A percentile compares a stretch with the other conserved stretches of the same genome.
Evolutionary conservation across 2,329 filamentous ascomycete genomes (phyloP).

Genomic region (Fusarium multiceps): DNA sequence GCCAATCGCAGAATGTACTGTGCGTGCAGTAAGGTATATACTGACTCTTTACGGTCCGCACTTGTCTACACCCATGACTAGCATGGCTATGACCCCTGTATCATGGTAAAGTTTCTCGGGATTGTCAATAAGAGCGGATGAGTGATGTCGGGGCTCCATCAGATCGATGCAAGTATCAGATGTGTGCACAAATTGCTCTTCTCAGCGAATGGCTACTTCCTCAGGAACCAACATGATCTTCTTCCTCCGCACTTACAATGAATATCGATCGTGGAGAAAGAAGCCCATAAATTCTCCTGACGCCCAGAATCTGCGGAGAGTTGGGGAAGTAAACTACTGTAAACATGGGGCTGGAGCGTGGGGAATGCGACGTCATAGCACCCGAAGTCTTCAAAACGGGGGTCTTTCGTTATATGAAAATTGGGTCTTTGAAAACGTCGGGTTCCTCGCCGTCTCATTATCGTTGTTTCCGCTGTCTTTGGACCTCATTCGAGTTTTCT

Average conservation of each 20-base stretch:
- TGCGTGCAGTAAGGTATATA: conserved; percentile 1
- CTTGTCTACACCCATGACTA: conserved; percentile 2
- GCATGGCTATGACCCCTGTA: conserved; percentile 18
- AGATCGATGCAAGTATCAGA: background rate
- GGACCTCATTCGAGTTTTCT: background rate
- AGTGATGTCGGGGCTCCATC: background rate
- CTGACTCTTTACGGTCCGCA: conserved; percentile 8
- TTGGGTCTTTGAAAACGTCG: conserved; percentile 15
- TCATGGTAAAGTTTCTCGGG: conserved; percentile 3
- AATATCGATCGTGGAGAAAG: conserved; percentile 10
- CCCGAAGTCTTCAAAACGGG: background rate
- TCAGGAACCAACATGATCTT: background rate
- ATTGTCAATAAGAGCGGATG: background rate
- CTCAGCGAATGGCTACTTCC: background rate
- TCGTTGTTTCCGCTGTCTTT: background rate
- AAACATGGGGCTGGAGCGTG: conserved; percentile 32
- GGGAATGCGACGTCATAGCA: conserved; percentile 45
- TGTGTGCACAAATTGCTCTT: background rate
- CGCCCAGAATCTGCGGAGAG: conserved; percentile 10
- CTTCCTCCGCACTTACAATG: background rate
- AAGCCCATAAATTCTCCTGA: conserved; percentile 7
- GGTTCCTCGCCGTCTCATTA: background rate
- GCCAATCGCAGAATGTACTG: conserved; percentile 1
- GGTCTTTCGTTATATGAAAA: conserved; percentile 32
- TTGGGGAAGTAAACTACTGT: conserved; percentile 25